These are phyloP conservation scores for Agastache rugosa DNA, from an alignment of 257 asterid species.

Conservation along the genomic window DNA sequence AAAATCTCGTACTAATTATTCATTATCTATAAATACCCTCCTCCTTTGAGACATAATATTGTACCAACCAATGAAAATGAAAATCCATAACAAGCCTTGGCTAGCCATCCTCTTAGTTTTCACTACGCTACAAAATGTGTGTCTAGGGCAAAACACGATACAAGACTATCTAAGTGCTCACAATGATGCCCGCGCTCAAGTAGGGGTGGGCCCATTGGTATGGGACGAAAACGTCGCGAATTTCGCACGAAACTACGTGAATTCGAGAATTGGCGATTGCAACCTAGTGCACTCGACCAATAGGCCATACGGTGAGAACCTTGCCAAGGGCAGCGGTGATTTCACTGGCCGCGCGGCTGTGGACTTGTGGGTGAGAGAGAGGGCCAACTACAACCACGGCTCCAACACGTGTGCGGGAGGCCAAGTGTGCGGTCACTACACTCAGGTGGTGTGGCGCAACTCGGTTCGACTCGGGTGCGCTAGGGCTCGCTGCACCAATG, in stretches of 20 bases:
- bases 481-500: slow-evolving; percentile 38
- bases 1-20: not conserved
- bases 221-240: slow-evolving; percentile 53
- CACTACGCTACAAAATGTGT: not conserved
- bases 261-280: slow-evolving; percentile 42
- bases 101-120: not conserved
- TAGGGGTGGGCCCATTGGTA: slow-evolving; percentile 44
- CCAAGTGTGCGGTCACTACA: slow-evolving; percentile 38
- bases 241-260: slow-evolving; percentile 51
- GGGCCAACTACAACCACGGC: slow-evolving; percentile 31
- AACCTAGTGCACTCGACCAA: slow-evolving; percentile 44
- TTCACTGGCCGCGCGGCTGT: slow-evolving; percentile 42
- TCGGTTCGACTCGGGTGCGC: slow-evolving; percentile 39
- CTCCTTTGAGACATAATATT: not conserved
- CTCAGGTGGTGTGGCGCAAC: slow-evolving; percentile 46
- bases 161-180: not conserved
- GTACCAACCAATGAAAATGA: not conserved
- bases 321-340: slow-evolving; percentile 38
- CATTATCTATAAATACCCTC: not conserved
- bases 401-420: slow-evolving; percentile 46
- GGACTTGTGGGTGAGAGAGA: slow-evolving; percentile 47
- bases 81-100: not conserved
- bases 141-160: not conserved
- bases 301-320: slow-evolving; percentile 48
- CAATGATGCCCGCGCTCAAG: slow-evolving; percentile 18